A percentile compares a stretch with the other conserved stretches of the same genome.
Evolutionary conservation across 306 rosid species (phyloP).

Genomic region (Adenanthera pavonina): DNA sequence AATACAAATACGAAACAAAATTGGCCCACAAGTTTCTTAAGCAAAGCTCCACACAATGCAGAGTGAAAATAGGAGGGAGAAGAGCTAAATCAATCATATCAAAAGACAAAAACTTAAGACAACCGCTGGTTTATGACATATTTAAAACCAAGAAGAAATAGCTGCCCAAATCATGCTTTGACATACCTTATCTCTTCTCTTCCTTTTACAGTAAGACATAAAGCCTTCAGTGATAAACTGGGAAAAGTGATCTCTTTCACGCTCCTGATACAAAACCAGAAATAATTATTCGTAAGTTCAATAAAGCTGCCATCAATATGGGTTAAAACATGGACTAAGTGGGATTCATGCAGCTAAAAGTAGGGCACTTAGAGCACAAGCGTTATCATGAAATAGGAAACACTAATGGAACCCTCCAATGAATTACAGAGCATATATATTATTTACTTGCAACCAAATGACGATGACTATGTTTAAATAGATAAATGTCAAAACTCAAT

Average conservation of each 20-base stretch:
- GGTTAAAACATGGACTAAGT: slow-evolving; percentile 20
- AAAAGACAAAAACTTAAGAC: slow-evolving; percentile 7
- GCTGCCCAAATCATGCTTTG: slow-evolving; percentile 25
- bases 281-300: not conserved
- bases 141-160: slow-evolving; percentile 1
- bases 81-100: slow-evolving; percentile 23
- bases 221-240: slow-evolving; percentile 95
- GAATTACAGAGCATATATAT: not conserved
- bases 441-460: not conserved
- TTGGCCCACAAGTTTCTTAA: not conserved
- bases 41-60: slow-evolving; percentile 1
- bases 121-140: not conserved
- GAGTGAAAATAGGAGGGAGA: slow-evolving; percentile 1
- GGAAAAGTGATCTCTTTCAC: slow-evolving; percentile 92
- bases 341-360: slow-evolving; percentile 18
- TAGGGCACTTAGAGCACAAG: slow-evolving; percentile 20
- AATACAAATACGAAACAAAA: not conserved
- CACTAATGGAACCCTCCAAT: not conserved
- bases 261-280: slow-evolving; percentile 63
- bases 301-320: not conserved
- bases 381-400: slow-evolving; percentile 5
- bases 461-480: not conserved
- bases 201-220: slow-evolving; percentile 92
- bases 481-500: not conserved
- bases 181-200: slow-evolving; percentile 96